phyloP scores from a whole-genome alignment of 208 protist species.

The Leishmania major region DNA sequence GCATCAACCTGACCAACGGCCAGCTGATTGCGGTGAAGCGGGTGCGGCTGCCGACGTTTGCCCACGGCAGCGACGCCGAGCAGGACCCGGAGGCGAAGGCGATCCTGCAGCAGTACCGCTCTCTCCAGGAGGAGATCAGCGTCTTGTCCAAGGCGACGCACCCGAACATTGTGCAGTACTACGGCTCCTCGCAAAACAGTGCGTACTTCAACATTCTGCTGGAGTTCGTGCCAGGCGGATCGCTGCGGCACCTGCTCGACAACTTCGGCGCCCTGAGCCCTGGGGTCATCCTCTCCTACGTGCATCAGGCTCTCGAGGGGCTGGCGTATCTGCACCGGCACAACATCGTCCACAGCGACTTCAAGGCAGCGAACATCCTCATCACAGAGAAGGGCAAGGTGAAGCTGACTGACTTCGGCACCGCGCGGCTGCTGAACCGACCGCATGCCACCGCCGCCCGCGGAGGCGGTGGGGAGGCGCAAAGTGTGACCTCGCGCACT shows the following conservation, averaged over 20 bases:
- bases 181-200: constrained; percentile 81
- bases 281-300: constrained; percentile 82
- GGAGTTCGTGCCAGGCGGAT: constrained; percentile 91
- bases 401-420: constrained; percentile 92
- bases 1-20: constrained; percentile 90
- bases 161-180: constrained; percentile 93
- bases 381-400: constrained; percentile 85
- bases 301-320: constrained; percentile 82
- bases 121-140: constrained; percentile 89
- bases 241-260: constrained; percentile 85
- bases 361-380: constrained; percentile 93
- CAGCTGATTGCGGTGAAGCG: constrained; percentile 92
- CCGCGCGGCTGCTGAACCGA: constrained; percentile 74
- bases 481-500: constrained; percentile 4
- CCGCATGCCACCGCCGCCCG: constrained; percentile 26
- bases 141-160: constrained; percentile 89
- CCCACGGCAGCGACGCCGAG: constrained; percentile 25
- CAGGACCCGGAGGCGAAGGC: constrained; percentile 56
- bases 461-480: constrained; percentile 11
- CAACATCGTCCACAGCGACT: constrained; percentile 91
- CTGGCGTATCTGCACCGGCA: constrained; percentile 85
- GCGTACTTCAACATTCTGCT: constrained; percentile 92
- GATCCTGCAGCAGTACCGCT: constrained; percentile 83
- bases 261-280: constrained; percentile 90
- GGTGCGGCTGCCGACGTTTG: constrained; percentile 64